Base-by-base conservation (phyloP, 768 basidiomycete species). In the Ramaria sp. region DNA sequence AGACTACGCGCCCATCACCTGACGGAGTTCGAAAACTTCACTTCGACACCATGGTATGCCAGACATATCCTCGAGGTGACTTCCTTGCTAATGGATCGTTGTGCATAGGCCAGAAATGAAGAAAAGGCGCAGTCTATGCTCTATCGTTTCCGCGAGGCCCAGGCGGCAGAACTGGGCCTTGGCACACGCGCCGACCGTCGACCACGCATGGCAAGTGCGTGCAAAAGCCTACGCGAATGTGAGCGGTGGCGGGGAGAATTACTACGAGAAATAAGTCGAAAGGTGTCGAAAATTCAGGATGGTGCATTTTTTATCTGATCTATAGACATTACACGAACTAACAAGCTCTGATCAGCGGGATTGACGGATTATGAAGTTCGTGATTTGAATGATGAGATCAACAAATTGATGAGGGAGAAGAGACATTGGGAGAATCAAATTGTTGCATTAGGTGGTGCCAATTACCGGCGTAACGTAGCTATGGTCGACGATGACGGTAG, bases 381-480 rank as follows among this genome's bases (percentile, higher is more conserved):
- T 30, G 95, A 97, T 68, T 65, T 97, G 43, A 99, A 99, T 67
- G 94, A 98, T 68, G 93, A 97, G 65, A 99, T 99, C 62, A 99
- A 98, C 76, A 90, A 86, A 66, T 73, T 96, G 13, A 73, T 99
- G 78, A 80, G 95, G 34, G 95, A 99, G 72, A 97, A 98, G 69
- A 72, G 87, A 43, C 94, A 97, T 70, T 98, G 92, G 91, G 95
- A 98, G 73, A 94, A 93, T 63, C 94, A 96, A 68, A 96, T 98
- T 51, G 86, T 97, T n/a, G 84, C 85, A 6, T 74, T 97, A 1
- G 94, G 94, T 47, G 95, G 95, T 60, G 95, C 94, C 20, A 99
- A 97, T 67, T 98, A 97, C 68, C 78, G 91, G 64, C 76, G 95
- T 52, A 96, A 92, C 66, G 88, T 93, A 12, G 85, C 91, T 51